phyloP scores from a whole-genome alignment of 2,329 filamentous ascomycete genomes.

The Pseudogymnoascus sp. region DNA sequence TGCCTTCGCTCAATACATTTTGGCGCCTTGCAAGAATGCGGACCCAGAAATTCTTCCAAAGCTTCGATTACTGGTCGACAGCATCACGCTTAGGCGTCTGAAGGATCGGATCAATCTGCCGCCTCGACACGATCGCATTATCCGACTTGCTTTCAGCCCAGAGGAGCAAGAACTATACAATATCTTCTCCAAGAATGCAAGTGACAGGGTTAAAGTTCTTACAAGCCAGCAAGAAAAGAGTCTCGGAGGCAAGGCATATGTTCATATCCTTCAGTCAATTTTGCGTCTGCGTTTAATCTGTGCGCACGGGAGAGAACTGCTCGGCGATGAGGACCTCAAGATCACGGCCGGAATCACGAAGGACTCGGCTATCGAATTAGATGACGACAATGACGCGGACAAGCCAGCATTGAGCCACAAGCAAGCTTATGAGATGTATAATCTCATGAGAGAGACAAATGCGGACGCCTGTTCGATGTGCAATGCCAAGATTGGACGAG shows the following conservation, averaged over 20 bases:
- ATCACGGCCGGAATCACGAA: slow-evolving; percentile 73
- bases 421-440: slow-evolving; percentile 79
- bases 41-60: slow-evolving; percentile 78
- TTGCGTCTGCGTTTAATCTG: slow-evolving; percentile 82
- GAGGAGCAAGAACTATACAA: slow-evolving; percentile 75
- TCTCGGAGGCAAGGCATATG: slow-evolving; percentile 79
- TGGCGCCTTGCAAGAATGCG: slow-evolving; percentile 77
- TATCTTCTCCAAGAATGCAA: slow-evolving; percentile 73
- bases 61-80: slow-evolving; percentile 81
- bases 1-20: slow-evolving; percentile 71
- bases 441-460: slow-evolving; percentile 74
- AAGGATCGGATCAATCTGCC: slow-evolving; percentile 89
- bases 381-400: slow-evolving; percentile 53
- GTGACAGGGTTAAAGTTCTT: slow-evolving; percentile 70
- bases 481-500: slow-evolving; percentile 52
- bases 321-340: slow-evolving; percentile 75
- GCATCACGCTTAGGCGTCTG: slow-evolving; percentile 82
- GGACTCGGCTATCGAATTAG: slow-evolving; percentile 80
- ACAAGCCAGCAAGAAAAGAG: slow-evolving; percentile 54
- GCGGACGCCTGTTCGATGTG: slow-evolving; percentile 67
- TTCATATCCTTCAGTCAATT: slow-evolving; percentile 87
- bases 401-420: slow-evolving; percentile 53
- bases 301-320: slow-evolving; percentile 85
- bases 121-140: slow-evolving; percentile 60
- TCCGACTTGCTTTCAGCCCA: slow-evolving; percentile 65